Evolutionary conservation across 306 rosid species (phyloP), one percentile per base, ranked within the genome.

Genomic region (Citrullus amarus): DNA sequence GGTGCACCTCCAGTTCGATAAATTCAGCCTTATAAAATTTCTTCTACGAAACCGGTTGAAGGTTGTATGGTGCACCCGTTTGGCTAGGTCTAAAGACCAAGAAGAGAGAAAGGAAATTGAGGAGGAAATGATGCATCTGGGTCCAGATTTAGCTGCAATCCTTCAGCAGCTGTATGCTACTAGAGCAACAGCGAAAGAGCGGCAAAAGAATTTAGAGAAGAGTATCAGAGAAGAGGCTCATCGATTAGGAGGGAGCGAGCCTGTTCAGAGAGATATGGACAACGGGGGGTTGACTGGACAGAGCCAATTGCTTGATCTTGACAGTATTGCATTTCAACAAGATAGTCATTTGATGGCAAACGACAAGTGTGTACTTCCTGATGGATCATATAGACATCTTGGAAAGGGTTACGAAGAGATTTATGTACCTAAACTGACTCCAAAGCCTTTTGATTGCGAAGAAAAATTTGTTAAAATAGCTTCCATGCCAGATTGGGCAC

Each of bases 171-270:
- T 93, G 84, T 90, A 88, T 69, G 91, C 93, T 32, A 93, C 98
- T 0, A 86, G 97, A 82, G 93, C 93, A 0, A 86, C 89, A 72
- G 98, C 98, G 0, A 90, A 87, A 84, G 98, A 93, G 90, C 90
- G 96, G 86, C 92, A 90, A 41, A 88, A 91, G 89, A 93, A 84
- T 68, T 82, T 93, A 84, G 98, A 93, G 88, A 91, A 90, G 85
- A 90, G 96, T 79, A 89, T 91, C 50, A 88, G 96, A 80, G 96
- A 93, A 73, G 98, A 93, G 88, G 97, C 98, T 10, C 84, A 96
- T 4, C 78, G 91, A 20, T 90, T 93, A 83, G 88, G 81, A 28
- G 84, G 93, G 85, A 89, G 92, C 79, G 96, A 84, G 15, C 80
- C 86, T 76, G 89, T 81, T 55, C 93, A 89, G 59, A 86, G 93